Evolutionary conservation across 1,139 yeast genomes (phyloP), one percentile per base, ranked within the genome.

Genomic region (Kazachstania sp.): DNA sequence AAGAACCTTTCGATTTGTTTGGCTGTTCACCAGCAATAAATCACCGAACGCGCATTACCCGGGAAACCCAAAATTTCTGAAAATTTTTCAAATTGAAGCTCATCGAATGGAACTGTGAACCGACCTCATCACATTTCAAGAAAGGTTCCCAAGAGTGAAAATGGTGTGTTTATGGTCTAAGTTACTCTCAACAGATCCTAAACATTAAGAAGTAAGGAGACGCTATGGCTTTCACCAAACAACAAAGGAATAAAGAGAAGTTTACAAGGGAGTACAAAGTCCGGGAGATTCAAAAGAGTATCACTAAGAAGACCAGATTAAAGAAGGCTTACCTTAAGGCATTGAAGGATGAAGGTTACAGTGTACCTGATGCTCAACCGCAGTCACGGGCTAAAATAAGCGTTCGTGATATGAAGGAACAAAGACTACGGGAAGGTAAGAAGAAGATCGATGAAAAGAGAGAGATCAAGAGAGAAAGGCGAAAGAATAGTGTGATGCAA

Each of bases 311-410:
- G 53, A 87, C 96, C n/a, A 74, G 94, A 55, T 75, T 88, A 54
- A 78, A 88, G 70, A 85, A 82, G 63, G 81, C 79, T 49, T 90
- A 90, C 63, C 82, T 86, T 70, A 87, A 88, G 63, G 71, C 87
- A 51, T 67, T 87, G 44, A 86, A 86, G 54, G 76, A 78, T 51
- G 94, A 87, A 57, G 90, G 87, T 5, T 69, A 73, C 43, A 45
- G 61, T 3, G 65, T 71, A n/a, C 77, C 78, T 1, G 73, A 71
- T 39, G 60, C 60, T 49, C 54, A 61, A 28, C 57, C 56, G 5
- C 50, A 50, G 13, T 57, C 43, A 8, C 43, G 30, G 6, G 43
- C 51, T 11, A 55, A 52, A 16, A 45, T 53, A 2, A 55, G 51
- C 32, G 53, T 51, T 35, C 51, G 51, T 43, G 49, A 48, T 29